phyloP scores from a whole-genome alignment of 768 basidiomycete species.

The Tulasnella sp. region DNA sequence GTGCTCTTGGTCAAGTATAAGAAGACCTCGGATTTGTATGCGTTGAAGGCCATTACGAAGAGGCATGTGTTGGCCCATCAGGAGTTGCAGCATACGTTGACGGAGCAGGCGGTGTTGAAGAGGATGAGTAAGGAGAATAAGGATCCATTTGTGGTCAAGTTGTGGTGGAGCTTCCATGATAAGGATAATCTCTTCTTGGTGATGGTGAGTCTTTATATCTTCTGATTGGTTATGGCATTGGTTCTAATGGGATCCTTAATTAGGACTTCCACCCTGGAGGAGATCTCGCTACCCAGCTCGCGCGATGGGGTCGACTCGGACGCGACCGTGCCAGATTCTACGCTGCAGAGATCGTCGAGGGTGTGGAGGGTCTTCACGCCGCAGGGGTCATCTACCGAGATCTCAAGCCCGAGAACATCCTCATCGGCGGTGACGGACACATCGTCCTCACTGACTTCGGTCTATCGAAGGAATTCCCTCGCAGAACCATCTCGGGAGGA shows the following conservation, averaged over 20 bases:
- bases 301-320: constrained; percentile 88
- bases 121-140: constrained; percentile 71
- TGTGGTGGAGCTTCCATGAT: constrained; percentile 98
- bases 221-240: neutral
- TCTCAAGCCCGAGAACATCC: constrained; percentile 93
- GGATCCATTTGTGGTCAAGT: constrained; percentile 91
- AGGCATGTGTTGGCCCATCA: constrained; percentile 93
- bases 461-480: constrained; percentile 79
- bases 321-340: constrained; percentile 94
- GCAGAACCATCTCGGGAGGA: neutral
- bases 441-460: constrained; percentile 98
- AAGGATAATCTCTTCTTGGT: constrained; percentile 95
- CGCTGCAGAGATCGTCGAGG: constrained; percentile 93
- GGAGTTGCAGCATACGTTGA: constrained; percentile 91
- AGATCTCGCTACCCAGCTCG: constrained; percentile 94
- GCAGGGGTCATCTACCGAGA: constrained; percentile 96
- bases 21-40: constrained; percentile 60
- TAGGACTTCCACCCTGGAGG: constrained; percentile 94
- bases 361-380: constrained; percentile 86
- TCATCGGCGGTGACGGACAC: constrained; percentile 89
- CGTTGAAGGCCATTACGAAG: constrained; percentile 97
- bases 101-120: constrained; percentile 91
- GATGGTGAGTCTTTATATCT: constrained; percentile 47
- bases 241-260: neutral
- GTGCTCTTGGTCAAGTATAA: constrained; percentile 85